A percentile compares a stretch with the other conserved stretches of the same genome.
These are phyloP conservation scores for Miscanthus lutarioriparius DNA, from an alignment of 176 grass and related monocot genomes.

Conservation along the genomic window DNA sequence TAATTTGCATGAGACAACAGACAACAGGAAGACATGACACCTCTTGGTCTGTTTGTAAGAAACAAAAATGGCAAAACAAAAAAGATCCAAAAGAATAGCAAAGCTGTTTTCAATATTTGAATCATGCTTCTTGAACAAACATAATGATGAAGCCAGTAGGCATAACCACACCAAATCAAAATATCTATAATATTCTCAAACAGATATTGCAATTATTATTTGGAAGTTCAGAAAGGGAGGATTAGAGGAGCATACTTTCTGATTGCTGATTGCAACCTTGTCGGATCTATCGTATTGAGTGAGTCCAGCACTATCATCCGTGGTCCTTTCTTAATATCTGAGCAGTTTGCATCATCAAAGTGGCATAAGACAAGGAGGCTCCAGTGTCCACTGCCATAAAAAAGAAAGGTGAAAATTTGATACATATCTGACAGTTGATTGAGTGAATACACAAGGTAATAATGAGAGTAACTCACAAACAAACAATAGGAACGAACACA, in stretches of 20 bases:
- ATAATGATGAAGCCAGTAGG: background rate
- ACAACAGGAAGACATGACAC: too few species aligned
- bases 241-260: slow-evolving; percentile 47
- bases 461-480: slow-evolving; percentile 52
- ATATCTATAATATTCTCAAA: background rate
- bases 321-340: slow-evolving; percentile 52
- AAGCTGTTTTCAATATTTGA: background rate
- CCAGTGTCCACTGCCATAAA: slow-evolving; percentile 75
- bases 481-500: slow-evolving; percentile 91
- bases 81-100: background rate
- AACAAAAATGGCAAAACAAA: background rate
- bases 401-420: background rate
- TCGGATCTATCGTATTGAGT: slow-evolving; percentile 58
- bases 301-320: slow-evolving; percentile 94
- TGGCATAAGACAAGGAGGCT: slow-evolving; percentile 92
- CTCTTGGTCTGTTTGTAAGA: background rate
- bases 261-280: slow-evolving; percentile 56
- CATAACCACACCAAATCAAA: background rate
- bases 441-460: slow-evolving; percentile 15
- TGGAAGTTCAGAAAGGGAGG: background rate
- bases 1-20: background rate
- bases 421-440: background rate
- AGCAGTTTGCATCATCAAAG: slow-evolving; percentile 56
- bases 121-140: slow-evolving; percentile 2
- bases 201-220: slow-evolving; percentile 4